Conservation (phyloP, 306 rosid genomes). For the Cicer judaicum region DNA sequence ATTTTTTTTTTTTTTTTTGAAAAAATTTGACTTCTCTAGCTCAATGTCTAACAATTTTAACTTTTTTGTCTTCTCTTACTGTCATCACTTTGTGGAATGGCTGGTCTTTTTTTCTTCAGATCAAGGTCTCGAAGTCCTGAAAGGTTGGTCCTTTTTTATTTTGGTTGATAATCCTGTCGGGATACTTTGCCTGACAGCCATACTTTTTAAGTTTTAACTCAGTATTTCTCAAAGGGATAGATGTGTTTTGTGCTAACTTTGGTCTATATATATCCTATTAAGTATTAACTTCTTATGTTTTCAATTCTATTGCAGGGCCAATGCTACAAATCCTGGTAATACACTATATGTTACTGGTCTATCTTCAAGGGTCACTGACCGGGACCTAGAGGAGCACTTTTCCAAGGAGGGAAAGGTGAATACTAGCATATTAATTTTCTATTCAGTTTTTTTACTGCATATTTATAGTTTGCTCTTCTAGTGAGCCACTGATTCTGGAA, state of each 20-base stretch:
- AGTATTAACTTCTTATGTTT: conserved; percentile 35
- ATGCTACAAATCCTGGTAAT: conserved; percentile 65
- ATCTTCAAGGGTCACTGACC: conserved; percentile 87
- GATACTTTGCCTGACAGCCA: neutral
- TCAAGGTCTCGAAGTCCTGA: conserved; percentile 90
- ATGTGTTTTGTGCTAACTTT: conserved; percentile 11
- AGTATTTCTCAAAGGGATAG: conserved; percentile 14
- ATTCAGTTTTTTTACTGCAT: neutral
- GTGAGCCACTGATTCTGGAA: neutral
- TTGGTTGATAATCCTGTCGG: neutral
- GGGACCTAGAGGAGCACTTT: conserved; percentile 90
- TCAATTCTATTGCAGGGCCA: conserved; percentile 50
- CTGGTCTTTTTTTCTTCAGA: conserved; percentile 51
- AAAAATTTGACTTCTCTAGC: neutral
- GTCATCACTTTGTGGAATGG: conserved; percentile 24
- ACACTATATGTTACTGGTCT: conserved; percentile 96
- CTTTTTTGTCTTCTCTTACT: conserved; percentile 1
- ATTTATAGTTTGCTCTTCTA: neutral
- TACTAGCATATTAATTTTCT: conserved; percentile 21
- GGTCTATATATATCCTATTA: conserved; percentile 23
- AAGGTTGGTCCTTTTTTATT: conserved; percentile 57
- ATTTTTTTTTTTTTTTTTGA: neutral
- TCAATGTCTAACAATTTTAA: conserved; percentile 20
- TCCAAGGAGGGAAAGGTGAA: conserved; percentile 91
- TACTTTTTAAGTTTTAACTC: neutral